Evolutionary conservation across 176 grass and related monocot species (phyloP).

Genomic region (Triticum timopheevii): DNA sequence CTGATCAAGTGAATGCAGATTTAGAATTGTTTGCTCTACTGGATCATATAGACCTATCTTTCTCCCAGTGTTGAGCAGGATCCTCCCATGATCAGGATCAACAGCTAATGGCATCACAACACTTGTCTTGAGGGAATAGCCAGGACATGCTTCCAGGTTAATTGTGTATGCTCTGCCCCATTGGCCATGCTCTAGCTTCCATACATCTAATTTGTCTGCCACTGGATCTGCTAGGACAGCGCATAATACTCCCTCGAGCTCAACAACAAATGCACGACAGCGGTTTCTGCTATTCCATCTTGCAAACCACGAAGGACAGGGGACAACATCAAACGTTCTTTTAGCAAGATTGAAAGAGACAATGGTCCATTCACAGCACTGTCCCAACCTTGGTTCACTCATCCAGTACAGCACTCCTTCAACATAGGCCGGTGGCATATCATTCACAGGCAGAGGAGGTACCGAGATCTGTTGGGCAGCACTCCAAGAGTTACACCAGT

Average conservation of each 20-base stretch:
- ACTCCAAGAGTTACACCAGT: neutral
- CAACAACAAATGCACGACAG: neutral
- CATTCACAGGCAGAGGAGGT: conserved; percentile 22
- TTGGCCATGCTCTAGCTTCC: conserved; percentile 12
- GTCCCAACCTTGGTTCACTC: conserved; percentile 11
- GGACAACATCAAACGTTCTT: neutral
- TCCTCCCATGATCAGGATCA: neutral
- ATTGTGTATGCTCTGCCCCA: neutral
- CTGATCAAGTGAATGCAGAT: neutral
- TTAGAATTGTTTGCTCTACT: neutral
- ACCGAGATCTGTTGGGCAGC: no score
- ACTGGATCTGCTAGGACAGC: neutral
- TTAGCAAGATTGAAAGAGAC: neutral
- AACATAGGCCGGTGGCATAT: conserved; percentile 20
- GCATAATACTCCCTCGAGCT: neutral
- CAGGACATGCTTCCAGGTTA: conserved; percentile 3
- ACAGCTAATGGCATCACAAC: conserved; percentile 10
- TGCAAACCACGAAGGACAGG: neutral
- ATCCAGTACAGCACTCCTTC: conserved; percentile 13
- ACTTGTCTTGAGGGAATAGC: conserved; percentile 2
- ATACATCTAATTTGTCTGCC: neutral
- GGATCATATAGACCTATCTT: conserved; percentile 19
- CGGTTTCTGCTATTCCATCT: neutral
- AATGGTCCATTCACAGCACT: neutral
- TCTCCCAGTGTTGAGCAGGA: neutral